Evolutionary conservation across 768 basidiomycete genomes (phyloP).

Genomic region (Collybia sp.): DNA sequence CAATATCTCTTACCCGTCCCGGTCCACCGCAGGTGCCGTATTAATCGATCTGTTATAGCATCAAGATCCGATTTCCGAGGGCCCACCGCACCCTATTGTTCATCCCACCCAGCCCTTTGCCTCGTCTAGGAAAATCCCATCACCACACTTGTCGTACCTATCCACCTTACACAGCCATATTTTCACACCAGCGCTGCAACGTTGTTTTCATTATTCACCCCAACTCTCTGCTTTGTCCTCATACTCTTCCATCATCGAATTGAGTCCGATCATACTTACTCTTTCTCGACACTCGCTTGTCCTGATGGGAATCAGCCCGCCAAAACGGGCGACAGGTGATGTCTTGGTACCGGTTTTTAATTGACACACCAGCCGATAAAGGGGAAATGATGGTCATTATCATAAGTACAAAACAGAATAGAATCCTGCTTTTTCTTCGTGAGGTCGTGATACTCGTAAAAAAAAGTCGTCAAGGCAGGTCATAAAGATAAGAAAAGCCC

Average conservation of each 20-base stretch:
- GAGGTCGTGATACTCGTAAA: conserved; percentile 9
- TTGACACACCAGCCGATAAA: conserved; percentile 1
- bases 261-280: conserved; percentile 13
- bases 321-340: neutral
- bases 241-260: neutral
- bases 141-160: conserved; percentile 16
- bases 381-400: neutral
- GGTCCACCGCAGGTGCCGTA: conserved; percentile 19
- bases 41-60: conserved; percentile 18
- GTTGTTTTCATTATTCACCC: conserved; percentile 39
- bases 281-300: conserved; percentile 12
- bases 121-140: conserved; percentile 9
- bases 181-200: conserved; percentile 29
- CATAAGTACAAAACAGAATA: conserved; percentile 4
- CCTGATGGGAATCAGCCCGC: conserved; percentile 16
- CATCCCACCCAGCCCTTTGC: conserved; percentile 3
- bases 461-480: conserved; percentile 14
- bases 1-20: conserved; percentile 9
- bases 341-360: neutral
- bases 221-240: neutral
- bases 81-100: conserved; percentile 3
- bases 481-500: conserved; percentile 23
- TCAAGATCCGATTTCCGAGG: conserved; percentile 43
- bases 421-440: conserved; percentile 26
- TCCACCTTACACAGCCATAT: conserved; percentile 15